A percentile compares a stretch with the other conserved stretches of the same genome.
Evolutionary conservation across 2,329 filamentous ascomycete species (phyloP).

Genomic region (Fusarium algeriense): DNA sequence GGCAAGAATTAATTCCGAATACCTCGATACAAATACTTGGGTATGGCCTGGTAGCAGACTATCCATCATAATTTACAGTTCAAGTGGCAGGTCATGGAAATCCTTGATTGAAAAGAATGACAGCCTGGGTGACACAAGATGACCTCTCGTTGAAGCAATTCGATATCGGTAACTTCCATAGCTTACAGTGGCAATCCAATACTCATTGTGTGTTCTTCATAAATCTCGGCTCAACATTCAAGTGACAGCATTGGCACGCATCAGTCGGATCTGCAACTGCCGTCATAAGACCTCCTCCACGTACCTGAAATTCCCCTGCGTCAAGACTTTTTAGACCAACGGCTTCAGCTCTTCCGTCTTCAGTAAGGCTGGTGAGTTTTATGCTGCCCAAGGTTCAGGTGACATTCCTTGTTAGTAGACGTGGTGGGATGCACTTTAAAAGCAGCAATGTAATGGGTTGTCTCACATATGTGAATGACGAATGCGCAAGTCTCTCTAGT

Average conservation of each 20-base stretch:
- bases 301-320: conserved; percentile 28
- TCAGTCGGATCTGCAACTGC: not conserved
- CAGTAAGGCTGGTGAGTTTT: not conserved
- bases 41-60: no score
- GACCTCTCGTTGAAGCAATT: no score
- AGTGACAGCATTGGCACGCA: not conserved
- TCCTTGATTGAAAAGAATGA: not conserved
- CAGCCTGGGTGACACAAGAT: no score
- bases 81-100: not conserved
- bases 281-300: conserved; percentile 1
- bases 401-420: conserved; percentile 16
- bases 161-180: no score
- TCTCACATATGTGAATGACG: conserved; percentile 24
- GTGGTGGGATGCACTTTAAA: not conserved
- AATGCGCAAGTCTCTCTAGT: not conserved
- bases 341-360: conserved; percentile 1
- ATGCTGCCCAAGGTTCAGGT: conserved; percentile 1
- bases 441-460: conserved; percentile 1
- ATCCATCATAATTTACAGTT: no score
- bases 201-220: not conserved
- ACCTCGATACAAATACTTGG: no score
- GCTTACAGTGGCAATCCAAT: not conserved
- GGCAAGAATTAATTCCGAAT: no score
- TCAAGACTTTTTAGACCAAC: conserved; percentile 7
- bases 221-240: not conserved